Percentiles rank a stretch among this genome's conserved stretches.
Evolutionary conservation across 148 eudicot species (phyloP).

Genomic region (Beta vulgaris): DNA sequence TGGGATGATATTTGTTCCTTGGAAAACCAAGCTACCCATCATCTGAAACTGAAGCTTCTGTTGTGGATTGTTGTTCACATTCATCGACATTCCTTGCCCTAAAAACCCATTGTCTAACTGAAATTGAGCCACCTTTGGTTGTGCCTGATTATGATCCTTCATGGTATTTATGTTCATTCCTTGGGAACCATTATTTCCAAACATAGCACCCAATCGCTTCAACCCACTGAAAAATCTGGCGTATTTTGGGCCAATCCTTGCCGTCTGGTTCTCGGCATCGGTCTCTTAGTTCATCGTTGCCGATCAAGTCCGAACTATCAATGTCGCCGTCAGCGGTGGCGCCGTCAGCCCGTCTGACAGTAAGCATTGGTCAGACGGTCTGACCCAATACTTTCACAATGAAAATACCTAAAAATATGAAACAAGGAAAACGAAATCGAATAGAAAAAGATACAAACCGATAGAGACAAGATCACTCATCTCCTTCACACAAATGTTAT

Average conservation of each 20-base stretch:
- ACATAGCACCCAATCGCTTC: too few relatives aligned
- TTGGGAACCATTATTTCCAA: slow-evolving; percentile 23
- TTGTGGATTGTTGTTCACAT: slow-evolving; percentile 14
- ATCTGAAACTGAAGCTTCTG: slow-evolving; percentile 25
- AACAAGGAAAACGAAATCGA: neutral
- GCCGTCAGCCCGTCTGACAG: too few relatives aligned
- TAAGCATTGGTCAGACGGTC: too few relatives aligned
- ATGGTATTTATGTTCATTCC: slow-evolving; percentile 15
- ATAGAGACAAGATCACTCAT: neutral
- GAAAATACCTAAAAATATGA: neutral
- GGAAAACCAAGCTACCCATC: slow-evolving; percentile 16
- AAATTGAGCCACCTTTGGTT: slow-evolving; percentile 23
- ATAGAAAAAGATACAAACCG: neutral
- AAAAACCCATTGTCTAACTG: slow-evolving; percentile 23
- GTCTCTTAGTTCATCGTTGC: too few relatives aligned
- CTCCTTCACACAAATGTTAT: neutral
- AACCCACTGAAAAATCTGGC: too few relatives aligned
- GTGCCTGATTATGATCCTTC: slow-evolving; percentile 15
- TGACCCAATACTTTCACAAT: too few relatives aligned
- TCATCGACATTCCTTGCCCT: slow-evolving; percentile 12
- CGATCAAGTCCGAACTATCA: too few relatives aligned
- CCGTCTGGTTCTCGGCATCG: too few relatives aligned
- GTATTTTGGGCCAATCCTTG: too few relatives aligned
- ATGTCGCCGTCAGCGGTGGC: too few relatives aligned
- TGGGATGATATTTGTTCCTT: slow-evolving; percentile 10